Base-by-base conservation (phyloP, 1,284 basidiomycete genomes). In the Ceratobasidium theobromae region DNA sequence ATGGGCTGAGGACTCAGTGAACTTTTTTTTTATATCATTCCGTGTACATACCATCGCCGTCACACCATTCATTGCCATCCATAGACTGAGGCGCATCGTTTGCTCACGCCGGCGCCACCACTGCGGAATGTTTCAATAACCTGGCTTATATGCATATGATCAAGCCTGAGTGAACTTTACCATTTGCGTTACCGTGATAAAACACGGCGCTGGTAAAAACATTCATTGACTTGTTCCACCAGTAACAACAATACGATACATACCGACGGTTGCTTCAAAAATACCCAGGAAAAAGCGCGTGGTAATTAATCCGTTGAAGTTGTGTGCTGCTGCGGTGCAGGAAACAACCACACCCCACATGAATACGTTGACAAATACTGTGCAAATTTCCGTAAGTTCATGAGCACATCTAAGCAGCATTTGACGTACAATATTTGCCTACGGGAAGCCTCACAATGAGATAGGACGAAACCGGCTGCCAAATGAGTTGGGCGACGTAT, bases 71-170 rank as follows among this genome's bases (percentile, higher is more conserved):
- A 76, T 75, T 6, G 76, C 77, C 69, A 75, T 77, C 80, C 80
- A 81, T 65, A 77, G 73, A 1, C 77, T 73, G 21, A 79, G 71
- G 0, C 80, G 76, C 72, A 79, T 73, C 0, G 80, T 79, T 71
- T 81, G 79, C 66, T 80, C 78, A 3, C 79, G 75, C 21, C 78
- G 73, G 21, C 79, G 75, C 79, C 79, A 80, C 78, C 78, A 80
- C 78, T 77, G 3, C 23, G 6, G 38, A 9, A 23, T 35, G 1
- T 4, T 18, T 23, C 38, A 18, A 1, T 32, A 53, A n/a, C n/a
- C n/a, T n/a, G n/a, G n/a, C 9, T 23, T 21, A n/a, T n/a, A 35
- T 21, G 38, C n/a, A 16, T 32, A 23, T 52, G 38, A 32, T 25
- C 14, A 6, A n/a, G 16, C 5, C 23, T 14, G 23, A 12, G 18